Evolutionary conservation across 106 monocot species (phyloP).

Genomic region (Vanilla planifolia): DNA sequence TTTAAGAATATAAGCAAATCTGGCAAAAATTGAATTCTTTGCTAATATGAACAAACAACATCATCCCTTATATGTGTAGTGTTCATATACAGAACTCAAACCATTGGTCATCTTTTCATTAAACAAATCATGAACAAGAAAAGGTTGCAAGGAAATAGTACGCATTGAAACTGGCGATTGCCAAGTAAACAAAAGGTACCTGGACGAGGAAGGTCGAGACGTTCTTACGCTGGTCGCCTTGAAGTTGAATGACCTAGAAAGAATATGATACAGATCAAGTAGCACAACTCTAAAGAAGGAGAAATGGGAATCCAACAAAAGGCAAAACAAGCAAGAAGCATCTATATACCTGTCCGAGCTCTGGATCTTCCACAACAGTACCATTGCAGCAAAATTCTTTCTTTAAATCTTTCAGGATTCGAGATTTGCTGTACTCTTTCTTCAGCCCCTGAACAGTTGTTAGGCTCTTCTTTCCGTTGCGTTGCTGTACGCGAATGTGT

Average conservation of each 20-base stretch:
- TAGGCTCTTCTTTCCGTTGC: constrained; percentile 41
- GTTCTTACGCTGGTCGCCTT: constrained; percentile 40
- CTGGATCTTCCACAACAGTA: constrained; percentile 40
- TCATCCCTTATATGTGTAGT: no score
- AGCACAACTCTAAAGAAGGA: no score
- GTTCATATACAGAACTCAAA: no score
- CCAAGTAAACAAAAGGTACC: constrained; percentile 13
- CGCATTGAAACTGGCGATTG: no score
- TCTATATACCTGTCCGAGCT: constrained; percentile 22
- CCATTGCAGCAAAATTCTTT: constrained; percentile 43
- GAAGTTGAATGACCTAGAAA: constrained; percentile 27
- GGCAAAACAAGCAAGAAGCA: neutral
- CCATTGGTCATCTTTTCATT: no score
- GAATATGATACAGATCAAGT: neutral
- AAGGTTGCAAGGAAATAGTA: no score
- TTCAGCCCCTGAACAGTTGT: constrained; percentile 39
- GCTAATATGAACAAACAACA: no score
- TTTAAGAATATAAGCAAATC: no score
- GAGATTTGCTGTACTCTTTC: constrained; percentile 26
- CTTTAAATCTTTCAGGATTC: constrained; percentile 33
- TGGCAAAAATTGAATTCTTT: no score
- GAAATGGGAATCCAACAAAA: neutral
- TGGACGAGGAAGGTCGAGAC: constrained; percentile 32
- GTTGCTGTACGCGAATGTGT: constrained; percentile 36
- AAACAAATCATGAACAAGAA: no score